Evolutionary conservation across 1,284 basidiomycete species (phyloP).

Genomic region (Marasmius fiardii): DNA sequence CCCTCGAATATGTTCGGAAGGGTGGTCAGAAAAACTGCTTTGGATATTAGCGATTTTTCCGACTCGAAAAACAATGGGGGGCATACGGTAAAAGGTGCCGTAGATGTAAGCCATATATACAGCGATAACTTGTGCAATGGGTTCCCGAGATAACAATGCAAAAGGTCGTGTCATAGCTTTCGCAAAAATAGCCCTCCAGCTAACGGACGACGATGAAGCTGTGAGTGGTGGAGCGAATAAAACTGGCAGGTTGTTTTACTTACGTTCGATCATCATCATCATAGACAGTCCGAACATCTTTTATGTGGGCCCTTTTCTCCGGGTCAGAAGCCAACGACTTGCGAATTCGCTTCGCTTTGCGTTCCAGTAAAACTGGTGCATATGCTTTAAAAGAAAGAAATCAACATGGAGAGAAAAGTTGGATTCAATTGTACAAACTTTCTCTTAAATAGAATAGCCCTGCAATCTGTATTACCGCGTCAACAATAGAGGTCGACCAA

Average conservation of each 20-base stretch:
- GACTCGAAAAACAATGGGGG: background rate
- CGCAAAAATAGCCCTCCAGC: conserved; percentile 23
- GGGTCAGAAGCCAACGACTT: conserved; percentile 36
- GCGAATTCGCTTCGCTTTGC: conserved; percentile 53
- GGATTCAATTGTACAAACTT: conserved; percentile 37
- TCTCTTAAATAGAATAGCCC: conserved; percentile 62
- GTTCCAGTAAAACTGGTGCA: conserved; percentile 57
- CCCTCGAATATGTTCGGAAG: conserved; percentile 25
- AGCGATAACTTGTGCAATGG: conserved; percentile 17
- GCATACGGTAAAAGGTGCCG: conserved; percentile 23
- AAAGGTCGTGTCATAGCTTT: conserved; percentile 17
- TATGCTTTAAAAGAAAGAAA: conserved; percentile 38
- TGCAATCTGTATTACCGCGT: conserved; percentile 44
- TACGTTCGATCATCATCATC: conserved; percentile 40
- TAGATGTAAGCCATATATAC: conserved; percentile 18
- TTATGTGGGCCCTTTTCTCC: conserved; percentile 35
- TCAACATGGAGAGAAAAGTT: background rate
- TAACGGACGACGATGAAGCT: conserved; percentile 6
- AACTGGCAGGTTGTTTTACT: conserved; percentile 17
- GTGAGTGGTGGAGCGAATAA: background rate
- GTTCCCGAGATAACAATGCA: conserved; percentile 12
- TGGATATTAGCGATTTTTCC: background rate
- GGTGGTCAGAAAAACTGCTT: conserved; percentile 22
- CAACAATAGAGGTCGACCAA: conserved; percentile 25
- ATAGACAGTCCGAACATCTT: conserved; percentile 41